Conservation (phyloP, 495 filamentous ascomycete genomes). For the Talaromyces stipitatus region DNA sequence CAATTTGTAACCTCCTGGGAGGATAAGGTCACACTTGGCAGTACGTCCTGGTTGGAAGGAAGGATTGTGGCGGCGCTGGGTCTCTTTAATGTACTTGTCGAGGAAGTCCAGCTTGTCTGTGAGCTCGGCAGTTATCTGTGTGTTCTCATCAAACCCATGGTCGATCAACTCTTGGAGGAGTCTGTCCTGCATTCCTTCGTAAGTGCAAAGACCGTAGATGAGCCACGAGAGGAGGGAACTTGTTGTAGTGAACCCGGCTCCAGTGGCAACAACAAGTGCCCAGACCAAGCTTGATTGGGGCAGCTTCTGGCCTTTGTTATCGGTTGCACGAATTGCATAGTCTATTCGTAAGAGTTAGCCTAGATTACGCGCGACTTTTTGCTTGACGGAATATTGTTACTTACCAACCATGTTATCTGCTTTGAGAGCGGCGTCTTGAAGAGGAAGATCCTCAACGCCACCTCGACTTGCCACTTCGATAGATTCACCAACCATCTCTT, state of each 20-base stretch:
- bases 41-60: slow-evolving; percentile 49
- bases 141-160: slow-evolving; percentile 30
- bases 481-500: slow-evolving; percentile 29
- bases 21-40: slow-evolving; percentile 38
- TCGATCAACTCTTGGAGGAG: slow-evolving; percentile 48
- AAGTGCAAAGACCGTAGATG: slow-evolving; percentile 40
- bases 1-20: slow-evolving; percentile 48
- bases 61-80: slow-evolving; percentile 47
- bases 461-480: slow-evolving; percentile 20
- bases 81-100: slow-evolving; percentile 53
- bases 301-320: slow-evolving; percentile 45
- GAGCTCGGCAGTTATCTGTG: slow-evolving; percentile 28
- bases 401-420: slow-evolving; percentile 38
- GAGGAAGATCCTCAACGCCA: slow-evolving; percentile 33
- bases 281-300: slow-evolving; percentile 27
- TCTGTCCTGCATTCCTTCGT: slow-evolving; percentile 42
- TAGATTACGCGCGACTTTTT: neutral
- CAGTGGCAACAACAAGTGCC: slow-evolving; percentile 27
- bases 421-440: slow-evolving; percentile 43
- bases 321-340: slow-evolving; percentile 38
- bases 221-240: slow-evolving; percentile 45
- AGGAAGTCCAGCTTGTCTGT: slow-evolving; percentile 34
- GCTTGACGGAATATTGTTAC: slow-evolving; percentile 8
- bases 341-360: slow-evolving; percentile 16
- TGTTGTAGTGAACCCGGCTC: slow-evolving; percentile 49